phyloP scores from a whole-genome alignment of 495 filamentous ascomycete genomes.

The Opeltia flavorubescens region DNA sequence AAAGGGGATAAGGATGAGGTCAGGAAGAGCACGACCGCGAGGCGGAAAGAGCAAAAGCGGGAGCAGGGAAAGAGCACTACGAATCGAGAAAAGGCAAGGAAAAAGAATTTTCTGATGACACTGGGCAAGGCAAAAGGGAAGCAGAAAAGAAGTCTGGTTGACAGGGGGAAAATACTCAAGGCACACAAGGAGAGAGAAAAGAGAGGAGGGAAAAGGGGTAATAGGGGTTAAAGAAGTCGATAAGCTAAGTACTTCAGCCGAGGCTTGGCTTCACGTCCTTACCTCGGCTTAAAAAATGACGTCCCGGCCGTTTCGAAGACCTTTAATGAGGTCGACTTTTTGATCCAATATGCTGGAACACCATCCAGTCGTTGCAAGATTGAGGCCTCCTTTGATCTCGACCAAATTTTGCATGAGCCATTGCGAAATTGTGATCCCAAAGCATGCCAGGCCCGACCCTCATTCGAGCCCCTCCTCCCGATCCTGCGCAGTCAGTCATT shows the following conservation, averaged over 20 bases:
- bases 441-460: constrained; percentile 41
- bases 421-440: too few relatives aligned
- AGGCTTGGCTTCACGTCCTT: background rate
- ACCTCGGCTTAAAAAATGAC: background rate
- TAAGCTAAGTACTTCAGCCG: background rate
- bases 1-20: constrained; percentile 59
- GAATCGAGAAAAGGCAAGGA: constrained; percentile 91
- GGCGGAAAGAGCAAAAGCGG: constrained; percentile 69
- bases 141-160: constrained; percentile 78
- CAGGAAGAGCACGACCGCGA: constrained; percentile 59
- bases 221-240: constrained; percentile 26
- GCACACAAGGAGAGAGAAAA: constrained; percentile 73
- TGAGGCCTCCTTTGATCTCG: too few relatives aligned
- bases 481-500: constrained; percentile 61
- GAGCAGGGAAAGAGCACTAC: constrained; percentile 85
- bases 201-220: constrained; percentile 70
- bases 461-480: constrained; percentile 56
- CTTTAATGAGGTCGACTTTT: too few relatives aligned
- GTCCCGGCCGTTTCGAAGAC: too few relatives aligned
- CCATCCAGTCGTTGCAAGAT: too few relatives aligned
- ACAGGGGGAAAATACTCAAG: constrained; percentile 63
- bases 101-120: constrained; percentile 98
- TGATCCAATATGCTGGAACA: too few relatives aligned
- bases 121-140: constrained; percentile 86
- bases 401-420: too few relatives aligned